phyloP scores from a whole-genome alignment of 1,284 basidiomycete species.

The Irpex sp. region DNA sequence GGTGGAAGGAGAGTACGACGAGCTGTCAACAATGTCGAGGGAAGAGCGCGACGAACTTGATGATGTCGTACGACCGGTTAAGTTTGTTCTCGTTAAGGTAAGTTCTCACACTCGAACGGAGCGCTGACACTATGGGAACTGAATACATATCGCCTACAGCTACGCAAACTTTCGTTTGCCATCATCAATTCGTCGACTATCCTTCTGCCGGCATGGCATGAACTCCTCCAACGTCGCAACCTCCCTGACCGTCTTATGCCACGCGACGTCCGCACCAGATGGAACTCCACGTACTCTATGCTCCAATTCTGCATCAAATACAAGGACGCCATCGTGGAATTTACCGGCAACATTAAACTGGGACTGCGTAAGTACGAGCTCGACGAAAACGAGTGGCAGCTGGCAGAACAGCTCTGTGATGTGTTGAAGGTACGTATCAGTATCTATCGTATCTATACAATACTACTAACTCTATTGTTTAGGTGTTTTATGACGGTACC shows the following conservation, averaged over 20 bases:
- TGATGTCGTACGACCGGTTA: conserved; percentile 9
- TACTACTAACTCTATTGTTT: neutral
- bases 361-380: conserved; percentile 23
- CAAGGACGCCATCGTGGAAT: conserved; percentile 5
- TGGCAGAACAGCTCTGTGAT: conserved; percentile 16
- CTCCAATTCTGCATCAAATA: conserved; percentile 15
- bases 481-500: conserved; percentile 20
- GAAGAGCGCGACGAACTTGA: conserved; percentile 8
- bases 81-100: conserved; percentile 14
- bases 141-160: neutral
- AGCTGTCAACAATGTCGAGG: conserved; percentile 6
- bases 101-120: neutral
- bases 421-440: conserved; percentile 17
- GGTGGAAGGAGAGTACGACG: conserved; percentile 12
- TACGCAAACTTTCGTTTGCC: conserved; percentile 5
- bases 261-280: conserved; percentile 26
- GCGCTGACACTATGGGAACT: neutral
- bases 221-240: neutral
- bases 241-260: conserved; percentile 21
- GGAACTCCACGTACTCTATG: conserved; percentile 33
- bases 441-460: neutral
- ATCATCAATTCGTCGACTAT: neutral
- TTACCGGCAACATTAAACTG: neutral
- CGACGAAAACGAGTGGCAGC: conserved; percentile 17
- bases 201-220: neutral